These are phyloP conservation scores for Kwoniella europaea DNA, from an alignment of 768 basidiomycete genomes.

Conservation along the genomic window DNA sequence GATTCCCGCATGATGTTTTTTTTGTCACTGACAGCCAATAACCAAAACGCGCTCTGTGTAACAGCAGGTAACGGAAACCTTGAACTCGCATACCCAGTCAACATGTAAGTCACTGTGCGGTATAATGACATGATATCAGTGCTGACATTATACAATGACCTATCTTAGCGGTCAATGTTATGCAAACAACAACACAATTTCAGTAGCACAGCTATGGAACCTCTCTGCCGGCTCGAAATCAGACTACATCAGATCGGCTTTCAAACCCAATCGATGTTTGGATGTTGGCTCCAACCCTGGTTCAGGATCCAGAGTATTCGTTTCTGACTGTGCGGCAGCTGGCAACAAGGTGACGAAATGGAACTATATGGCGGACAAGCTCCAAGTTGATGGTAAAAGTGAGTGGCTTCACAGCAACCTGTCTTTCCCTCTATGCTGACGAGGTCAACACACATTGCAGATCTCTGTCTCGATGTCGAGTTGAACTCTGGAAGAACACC, in stretches of 20 bases:
- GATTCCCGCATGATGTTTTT: background rate
- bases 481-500: background rate
- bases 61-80: conserved; percentile 12
- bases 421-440: background rate
- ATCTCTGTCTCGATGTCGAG: conserved; percentile 18
- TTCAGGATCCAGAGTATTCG: conserved; percentile 7
- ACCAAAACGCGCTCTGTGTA: conserved; percentile 15
- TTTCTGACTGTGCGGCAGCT: background rate
- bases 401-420: conserved; percentile 1
- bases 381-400: conserved; percentile 12
- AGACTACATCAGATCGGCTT: conserved; percentile 8
- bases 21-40: background rate
- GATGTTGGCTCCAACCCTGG: conserved; percentile 19
- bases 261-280: conserved; percentile 14
- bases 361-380: conserved; percentile 21
- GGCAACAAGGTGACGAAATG: conserved; percentile 8
- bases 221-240: conserved; percentile 7
- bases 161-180: conserved; percentile 9
- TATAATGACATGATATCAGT: too few species aligned
- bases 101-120: conserved; percentile 8
- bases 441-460: background rate
- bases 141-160: too few species aligned
- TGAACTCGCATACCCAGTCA: background rate
- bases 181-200: conserved; percentile 10
- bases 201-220: conserved; percentile 15